A percentile compares a stretch with the other conserved stretches of the same genome.
Conservation (phyloP, 73 alveolate species). For the Stentor roeselii region DNA sequence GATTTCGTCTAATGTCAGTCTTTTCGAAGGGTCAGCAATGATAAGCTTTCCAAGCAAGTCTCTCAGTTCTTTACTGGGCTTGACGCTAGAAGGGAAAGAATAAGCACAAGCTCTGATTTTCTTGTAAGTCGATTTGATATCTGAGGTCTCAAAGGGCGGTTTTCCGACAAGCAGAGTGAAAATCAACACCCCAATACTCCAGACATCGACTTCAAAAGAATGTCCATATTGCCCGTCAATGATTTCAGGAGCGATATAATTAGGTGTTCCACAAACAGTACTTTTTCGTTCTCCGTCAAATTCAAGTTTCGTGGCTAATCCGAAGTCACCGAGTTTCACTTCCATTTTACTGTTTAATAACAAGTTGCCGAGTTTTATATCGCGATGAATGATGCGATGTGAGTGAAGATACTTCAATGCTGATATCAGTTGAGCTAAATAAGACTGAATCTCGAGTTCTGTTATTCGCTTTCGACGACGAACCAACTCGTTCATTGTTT, state of each 20-base stretch:
- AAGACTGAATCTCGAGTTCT: slow-evolving; percentile 46
- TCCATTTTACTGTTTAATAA: slow-evolving; percentile 63
- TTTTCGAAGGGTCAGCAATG: slow-evolving; percentile 67
- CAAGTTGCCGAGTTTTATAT: slow-evolving; percentile 66
- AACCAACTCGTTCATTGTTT: slow-evolving; percentile 37
- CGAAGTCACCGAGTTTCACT: slow-evolving; percentile 67
- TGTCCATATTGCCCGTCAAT: slow-evolving; percentile 63
- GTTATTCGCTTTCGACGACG: slow-evolving; percentile 42
- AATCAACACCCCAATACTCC: slow-evolving; percentile 80
- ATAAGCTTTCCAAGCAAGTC: slow-evolving; percentile 73
- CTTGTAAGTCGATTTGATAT: slow-evolving; percentile 68
- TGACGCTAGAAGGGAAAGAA: slow-evolving; percentile 72
- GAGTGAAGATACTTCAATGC: slow-evolving; percentile 53
- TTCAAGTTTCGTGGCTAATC: slow-evolving; percentile 54
- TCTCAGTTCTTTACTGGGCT: slow-evolving; percentile 79
- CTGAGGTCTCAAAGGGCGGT: slow-evolving; percentile 82
- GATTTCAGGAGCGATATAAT: slow-evolving; percentile 85
- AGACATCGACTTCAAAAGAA: slow-evolving; percentile 79
- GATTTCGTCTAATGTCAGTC: slow-evolving; percentile 52
- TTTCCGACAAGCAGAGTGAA: slow-evolving; percentile 69
- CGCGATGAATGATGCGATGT: slow-evolving; percentile 64
- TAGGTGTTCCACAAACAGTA: slow-evolving; percentile 81
- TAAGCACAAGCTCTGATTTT: slow-evolving; percentile 56
- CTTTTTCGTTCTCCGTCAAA: slow-evolving; percentile 68
- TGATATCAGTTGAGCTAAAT: slow-evolving; percentile 40